phyloP scores from a whole-genome alignment of 805 yeast species.

The Huiozyma sinensis region DNA sequence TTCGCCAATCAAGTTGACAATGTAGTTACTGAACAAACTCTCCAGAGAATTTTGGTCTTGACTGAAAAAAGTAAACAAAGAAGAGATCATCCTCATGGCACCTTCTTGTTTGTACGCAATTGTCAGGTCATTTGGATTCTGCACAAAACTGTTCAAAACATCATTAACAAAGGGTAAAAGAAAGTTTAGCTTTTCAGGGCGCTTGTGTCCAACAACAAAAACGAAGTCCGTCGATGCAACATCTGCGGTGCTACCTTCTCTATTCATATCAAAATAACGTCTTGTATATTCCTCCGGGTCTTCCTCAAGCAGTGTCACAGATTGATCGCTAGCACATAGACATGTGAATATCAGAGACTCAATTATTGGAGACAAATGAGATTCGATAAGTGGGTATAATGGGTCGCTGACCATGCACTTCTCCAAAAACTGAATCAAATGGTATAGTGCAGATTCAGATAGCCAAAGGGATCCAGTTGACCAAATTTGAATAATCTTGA shows the following conservation, averaged over 20 bases:
- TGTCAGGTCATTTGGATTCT: conserved; percentile 27
- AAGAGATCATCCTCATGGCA: conserved; percentile 66
- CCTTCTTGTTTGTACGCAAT: conserved; percentile 68
- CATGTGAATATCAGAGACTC: conserved; percentile 66
- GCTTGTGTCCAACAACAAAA: conserved; percentile 44
- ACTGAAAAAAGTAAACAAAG: conserved; percentile 38
- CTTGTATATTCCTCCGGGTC: conserved; percentile 81
- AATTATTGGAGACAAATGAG: conserved; percentile 53
- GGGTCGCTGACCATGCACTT: conserved; percentile 44
- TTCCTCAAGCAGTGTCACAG: conserved; percentile 61
- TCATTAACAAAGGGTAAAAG: conserved; percentile 47
- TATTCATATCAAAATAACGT: conserved; percentile 51
- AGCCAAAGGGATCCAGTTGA: conserved; percentile 44
- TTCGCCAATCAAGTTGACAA: conserved; percentile 52
- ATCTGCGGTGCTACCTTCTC: conserved; percentile 62
- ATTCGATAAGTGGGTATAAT: conserved; percentile 55
- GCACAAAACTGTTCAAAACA: conserved; percentile 30
- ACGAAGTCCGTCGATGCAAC: conserved; percentile 71
- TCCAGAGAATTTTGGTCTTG: conserved; percentile 43
- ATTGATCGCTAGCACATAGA: conserved; percentile 55
- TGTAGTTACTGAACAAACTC: conserved; percentile 45
- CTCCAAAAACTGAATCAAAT: conserved; percentile 55
- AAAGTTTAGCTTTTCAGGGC: conserved; percentile 46
- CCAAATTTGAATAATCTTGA: conserved; percentile 37
- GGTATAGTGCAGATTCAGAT: conserved; percentile 49